Conservation (phyloP, 2,329 filamentous ascomycete genomes). For the Rachicladosporium sp. region DNA sequence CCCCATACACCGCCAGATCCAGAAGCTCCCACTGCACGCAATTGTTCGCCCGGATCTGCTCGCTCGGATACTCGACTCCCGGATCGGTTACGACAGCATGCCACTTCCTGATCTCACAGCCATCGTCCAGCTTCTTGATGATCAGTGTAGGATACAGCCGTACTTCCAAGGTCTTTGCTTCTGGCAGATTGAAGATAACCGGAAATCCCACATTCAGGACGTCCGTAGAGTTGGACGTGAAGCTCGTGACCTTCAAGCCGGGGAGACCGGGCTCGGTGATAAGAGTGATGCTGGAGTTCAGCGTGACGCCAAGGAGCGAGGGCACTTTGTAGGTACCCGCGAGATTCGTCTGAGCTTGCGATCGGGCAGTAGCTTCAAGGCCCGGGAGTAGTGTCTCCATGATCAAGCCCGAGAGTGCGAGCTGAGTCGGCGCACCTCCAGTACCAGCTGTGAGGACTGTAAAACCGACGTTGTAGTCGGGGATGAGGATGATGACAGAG, state of each 20-base stretch:
- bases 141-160: constrained; percentile 18
- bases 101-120: constrained; percentile 4
- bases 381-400: constrained; percentile 13
- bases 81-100: constrained; percentile 5
- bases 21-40: constrained; percentile 9
- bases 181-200: background rate
- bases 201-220: constrained; percentile 12
- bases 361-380: constrained; percentile 17
- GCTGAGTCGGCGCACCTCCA: constrained; percentile 4
- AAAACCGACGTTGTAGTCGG: constrained; percentile 36
- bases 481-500: constrained; percentile 27
- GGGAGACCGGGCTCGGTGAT: constrained; percentile 12
- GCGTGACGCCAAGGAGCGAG: constrained; percentile 1
- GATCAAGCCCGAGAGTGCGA: constrained; percentile 11
- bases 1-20: constrained; percentile 10
- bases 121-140: constrained; percentile 3
- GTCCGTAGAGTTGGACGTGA: constrained; percentile 23
- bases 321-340: constrained; percentile 16
- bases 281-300: constrained; percentile 20
- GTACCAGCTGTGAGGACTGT: constrained; percentile 28
- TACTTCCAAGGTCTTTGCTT: constrained; percentile 8
- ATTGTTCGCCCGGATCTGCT: constrained; percentile 7
- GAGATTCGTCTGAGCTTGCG: constrained; percentile 16
- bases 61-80: constrained; percentile 4
- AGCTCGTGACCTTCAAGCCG: constrained; percentile 20